phyloP scores from a whole-genome alignment of 2,329 filamentous ascomycete species.

The Rutstroemia sp. region DNA sequence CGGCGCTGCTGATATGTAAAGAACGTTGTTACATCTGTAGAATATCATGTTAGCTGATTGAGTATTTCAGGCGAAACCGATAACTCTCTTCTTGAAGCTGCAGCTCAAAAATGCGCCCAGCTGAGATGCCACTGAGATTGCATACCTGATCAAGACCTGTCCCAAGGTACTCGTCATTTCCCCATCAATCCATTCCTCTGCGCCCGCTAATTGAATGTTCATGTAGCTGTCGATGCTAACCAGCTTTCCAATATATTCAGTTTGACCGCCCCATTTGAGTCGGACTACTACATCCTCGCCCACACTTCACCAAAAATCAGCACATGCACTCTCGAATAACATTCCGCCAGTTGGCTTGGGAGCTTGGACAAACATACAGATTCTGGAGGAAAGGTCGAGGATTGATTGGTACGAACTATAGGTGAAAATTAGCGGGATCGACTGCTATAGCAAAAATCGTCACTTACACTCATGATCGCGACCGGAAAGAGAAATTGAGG shows the following conservation, averaged over 20 bases:
- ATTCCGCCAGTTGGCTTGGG: background rate
- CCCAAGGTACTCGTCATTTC: slow-evolving; percentile 80
- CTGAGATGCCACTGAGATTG: background rate
- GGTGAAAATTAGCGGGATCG: background rate
- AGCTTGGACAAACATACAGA: slow-evolving; percentile 51
- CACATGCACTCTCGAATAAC: background rate
- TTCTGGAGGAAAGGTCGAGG: slow-evolving; percentile 93
- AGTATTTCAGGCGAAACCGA: no score
- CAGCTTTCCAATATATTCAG: slow-evolving; percentile 90
- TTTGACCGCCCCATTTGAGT: slow-evolving; percentile 88
- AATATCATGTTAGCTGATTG: background rate
- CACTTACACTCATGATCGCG: slow-evolving; percentile 33
- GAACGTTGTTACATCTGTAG: slow-evolving; percentile 85
- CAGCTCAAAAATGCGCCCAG: background rate
- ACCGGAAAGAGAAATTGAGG: background rate
- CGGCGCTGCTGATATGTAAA: slow-evolving; percentile 69
- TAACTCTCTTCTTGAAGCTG: background rate
- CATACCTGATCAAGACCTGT: slow-evolving; percentile 83
- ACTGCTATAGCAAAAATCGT: slow-evolving; percentile 19
- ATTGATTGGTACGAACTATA: slow-evolving; percentile 84
- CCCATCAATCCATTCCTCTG: slow-evolving; percentile 86
- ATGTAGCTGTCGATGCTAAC: slow-evolving; percentile 97
- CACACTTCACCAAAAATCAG: slow-evolving; percentile 46
- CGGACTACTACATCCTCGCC: slow-evolving; percentile 86
- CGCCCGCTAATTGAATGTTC: slow-evolving; percentile 90